Evolutionary conservation across 371 early-diverging fungal genomes (phyloP).

Genomic region (Actinomucor elegans): DNA sequence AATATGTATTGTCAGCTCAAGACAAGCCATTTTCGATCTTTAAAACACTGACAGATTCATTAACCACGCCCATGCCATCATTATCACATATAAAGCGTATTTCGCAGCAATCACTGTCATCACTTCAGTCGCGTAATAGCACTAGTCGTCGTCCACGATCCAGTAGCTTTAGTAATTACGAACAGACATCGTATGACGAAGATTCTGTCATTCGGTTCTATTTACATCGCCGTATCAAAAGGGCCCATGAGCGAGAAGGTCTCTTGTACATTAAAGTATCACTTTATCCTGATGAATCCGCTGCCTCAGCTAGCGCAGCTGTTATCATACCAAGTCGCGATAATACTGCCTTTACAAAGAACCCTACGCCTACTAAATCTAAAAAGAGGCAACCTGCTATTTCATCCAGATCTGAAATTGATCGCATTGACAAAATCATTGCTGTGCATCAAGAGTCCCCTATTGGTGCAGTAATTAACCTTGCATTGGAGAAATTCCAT

Average conservation of each 20-base stretch:
- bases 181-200: conserved; percentile 43
- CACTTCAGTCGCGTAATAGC: conserved; percentile 1
- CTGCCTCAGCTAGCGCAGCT: not conserved
- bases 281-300: conserved; percentile 35
- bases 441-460: conserved; percentile 33
- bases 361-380: conserved; percentile 21
- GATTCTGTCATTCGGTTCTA: conserved; percentile 47
- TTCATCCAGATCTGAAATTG: conserved; percentile 29
- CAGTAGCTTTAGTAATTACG: conserved; percentile 46
- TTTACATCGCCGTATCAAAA: conserved; percentile 42
- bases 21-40: conserved; percentile 63
- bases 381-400: conserved; percentile 5
- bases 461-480: conserved; percentile 39
- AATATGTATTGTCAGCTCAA: conserved; percentile 51
- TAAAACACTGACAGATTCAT: conserved; percentile 55
- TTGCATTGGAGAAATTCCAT: conserved; percentile 48
- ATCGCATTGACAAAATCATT: conserved; percentile 54
- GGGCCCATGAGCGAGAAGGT: conserved; percentile 40
- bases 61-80: conserved; percentile 63
- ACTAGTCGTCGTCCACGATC: conserved; percentile 29
- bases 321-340: not conserved
- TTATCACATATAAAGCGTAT: conserved; percentile 30
- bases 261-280: conserved; percentile 46
- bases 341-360: conserved; percentile 7
- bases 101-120: conserved; percentile 20